Conservation (phyloP, 495 filamentous ascomycete genomes). For the Cercophora scortea region DNA sequence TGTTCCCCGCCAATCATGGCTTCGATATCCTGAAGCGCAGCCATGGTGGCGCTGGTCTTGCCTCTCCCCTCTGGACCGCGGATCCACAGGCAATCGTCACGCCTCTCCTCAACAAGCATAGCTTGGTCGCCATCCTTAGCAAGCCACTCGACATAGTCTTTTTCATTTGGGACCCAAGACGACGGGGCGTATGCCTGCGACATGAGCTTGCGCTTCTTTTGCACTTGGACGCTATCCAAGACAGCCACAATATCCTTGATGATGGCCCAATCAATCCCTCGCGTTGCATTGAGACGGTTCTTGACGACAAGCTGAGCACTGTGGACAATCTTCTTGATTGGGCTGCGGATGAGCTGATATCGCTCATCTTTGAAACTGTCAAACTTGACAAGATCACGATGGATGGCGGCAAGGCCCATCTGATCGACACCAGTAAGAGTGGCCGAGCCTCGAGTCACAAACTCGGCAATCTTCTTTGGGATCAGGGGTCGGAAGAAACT, state of each 20-base stretch:
- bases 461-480: no score
- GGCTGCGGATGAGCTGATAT: not conserved
- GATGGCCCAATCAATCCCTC: not conserved
- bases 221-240: not conserved
- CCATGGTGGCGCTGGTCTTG: constrained; percentile 27
- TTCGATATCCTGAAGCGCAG: constrained; percentile 21
- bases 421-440: not conserved
- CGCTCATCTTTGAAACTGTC: not conserved
- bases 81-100: constrained; percentile 24
- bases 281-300: not conserved
- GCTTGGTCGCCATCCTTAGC: not conserved
- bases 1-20: not conserved
- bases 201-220: not conserved
- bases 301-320: not conserved
- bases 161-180: not conserved
- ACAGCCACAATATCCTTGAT: not conserved
- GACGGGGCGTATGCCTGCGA: no score
- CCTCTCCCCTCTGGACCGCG: constrained; percentile 28
- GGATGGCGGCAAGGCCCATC: not conserved
- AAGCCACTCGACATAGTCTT: not conserved
- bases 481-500: no score
- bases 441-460: not conserved
- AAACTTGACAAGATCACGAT: not conserved
- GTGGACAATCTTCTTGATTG: not conserved
- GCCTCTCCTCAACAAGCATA: not conserved